phyloP scores from a whole-genome alignment of 305 asterid genomes.

The Salvia sclarea region DNA sequence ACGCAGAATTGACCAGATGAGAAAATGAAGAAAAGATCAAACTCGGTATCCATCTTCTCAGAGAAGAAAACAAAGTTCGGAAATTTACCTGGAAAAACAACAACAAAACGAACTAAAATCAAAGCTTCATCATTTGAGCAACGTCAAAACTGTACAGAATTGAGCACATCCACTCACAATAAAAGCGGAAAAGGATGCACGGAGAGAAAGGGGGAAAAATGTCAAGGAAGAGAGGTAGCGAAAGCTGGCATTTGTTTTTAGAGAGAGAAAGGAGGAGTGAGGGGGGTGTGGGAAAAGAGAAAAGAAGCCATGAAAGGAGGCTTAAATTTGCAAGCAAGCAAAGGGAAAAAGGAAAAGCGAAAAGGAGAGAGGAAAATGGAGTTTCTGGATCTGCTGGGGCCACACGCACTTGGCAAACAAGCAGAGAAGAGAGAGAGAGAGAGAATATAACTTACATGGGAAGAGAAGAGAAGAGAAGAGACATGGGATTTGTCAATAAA shows the following conservation, averaged over 20 bases:
- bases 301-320: slow-evolving; percentile 46
- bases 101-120: slow-evolving; percentile 26
- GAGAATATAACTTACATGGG: slow-evolving; percentile 42
- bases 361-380: slow-evolving; percentile 41
- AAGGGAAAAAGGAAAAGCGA: slow-evolving; percentile 41
- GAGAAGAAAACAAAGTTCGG: neutral
- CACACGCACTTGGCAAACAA: slow-evolving; percentile 52
- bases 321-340: slow-evolving; percentile 48
- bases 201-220: neutral
- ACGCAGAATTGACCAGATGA: slow-evolving; percentile 23
- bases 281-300: slow-evolving; percentile 22
- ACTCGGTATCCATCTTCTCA: slow-evolving; percentile 16
- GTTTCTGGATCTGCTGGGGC: slow-evolving; percentile 71
- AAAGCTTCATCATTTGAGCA: slow-evolving; percentile 24
- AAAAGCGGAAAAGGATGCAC: slow-evolving; percentile 22
- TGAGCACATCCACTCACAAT: slow-evolving; percentile 6
- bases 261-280: slow-evolving; percentile 25
- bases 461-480: no score
- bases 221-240: slow-evolving; percentile 29
- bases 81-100: slow-evolving; percentile 24
- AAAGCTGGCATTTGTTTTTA: slow-evolving; percentile 35
- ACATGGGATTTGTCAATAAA: slow-evolving; percentile 67
- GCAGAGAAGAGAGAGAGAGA: slow-evolving; percentile 30
- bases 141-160: slow-evolving; percentile 23
- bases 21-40: slow-evolving; percentile 26